A percentile compares a stretch with the other conserved stretches of the same genome.
Conservation (phyloP, 805 yeast species). For the Henningerozyma blattae region DNA sequence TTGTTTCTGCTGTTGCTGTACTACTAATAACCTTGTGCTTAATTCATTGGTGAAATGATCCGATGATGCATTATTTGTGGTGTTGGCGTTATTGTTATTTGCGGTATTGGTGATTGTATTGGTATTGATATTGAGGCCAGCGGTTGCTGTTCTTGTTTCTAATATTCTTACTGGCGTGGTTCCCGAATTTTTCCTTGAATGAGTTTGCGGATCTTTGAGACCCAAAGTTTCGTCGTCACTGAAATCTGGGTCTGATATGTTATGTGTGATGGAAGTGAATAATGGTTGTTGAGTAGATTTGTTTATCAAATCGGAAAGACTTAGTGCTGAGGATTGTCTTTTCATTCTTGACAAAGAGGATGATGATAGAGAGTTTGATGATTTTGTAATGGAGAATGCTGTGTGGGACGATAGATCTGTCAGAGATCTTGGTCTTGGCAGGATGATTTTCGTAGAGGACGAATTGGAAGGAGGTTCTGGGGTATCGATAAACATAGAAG, state of each 20-base stretch:
- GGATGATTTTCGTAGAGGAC: conserved; percentile 12
- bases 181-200: conserved; percentile 18
- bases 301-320: conserved; percentile 10
- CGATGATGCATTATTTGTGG: not conserved
- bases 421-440: conserved; percentile 17
- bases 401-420: conserved; percentile 12
- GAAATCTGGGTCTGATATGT: conserved; percentile 10
- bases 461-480: conserved; percentile 6
- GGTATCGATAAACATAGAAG: conserved; percentile 2
- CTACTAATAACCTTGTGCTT: conserved; percentile 8
- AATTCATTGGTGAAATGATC: conserved; percentile 8
- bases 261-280: conserved; percentile 3
- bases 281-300: too few relatives aligned
- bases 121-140: conserved; percentile 7
- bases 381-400: not conserved
- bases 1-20: conserved; percentile 11
- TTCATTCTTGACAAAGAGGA: conserved; percentile 4
- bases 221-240: conserved; percentile 7
- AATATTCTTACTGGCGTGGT: conserved; percentile 16
- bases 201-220: conserved; percentile 5
- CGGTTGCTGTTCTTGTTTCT: conserved; percentile 17
- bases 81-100: not conserved
- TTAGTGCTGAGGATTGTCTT: conserved; percentile 17
- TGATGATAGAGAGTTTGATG: conserved; percentile 1
- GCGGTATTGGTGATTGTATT: conserved; percentile 1